phyloP scores from a whole-genome alignment of 129 eudicot species.

The Tanacetum coccineum region DNA sequence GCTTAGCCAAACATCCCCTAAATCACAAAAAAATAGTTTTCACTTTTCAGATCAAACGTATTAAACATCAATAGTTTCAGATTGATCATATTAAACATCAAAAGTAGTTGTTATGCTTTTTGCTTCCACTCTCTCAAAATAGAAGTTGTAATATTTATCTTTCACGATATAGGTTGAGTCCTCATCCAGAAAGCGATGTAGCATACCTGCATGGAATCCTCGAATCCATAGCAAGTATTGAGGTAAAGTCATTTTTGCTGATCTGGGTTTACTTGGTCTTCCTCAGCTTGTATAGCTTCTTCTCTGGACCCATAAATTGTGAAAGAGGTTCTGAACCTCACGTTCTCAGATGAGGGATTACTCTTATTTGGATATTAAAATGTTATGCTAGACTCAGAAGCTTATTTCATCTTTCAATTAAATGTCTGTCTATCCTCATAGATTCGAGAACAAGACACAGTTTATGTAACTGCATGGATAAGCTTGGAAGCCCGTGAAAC shows the following conservation, averaged over 20 bases:
- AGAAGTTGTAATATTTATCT: no score
- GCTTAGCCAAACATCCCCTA: no score
- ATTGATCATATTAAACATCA: no score
- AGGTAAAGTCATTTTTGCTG: background rate
- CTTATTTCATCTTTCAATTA: background rate
- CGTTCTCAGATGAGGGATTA: constrained; percentile 40
- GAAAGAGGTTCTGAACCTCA: constrained; percentile 37
- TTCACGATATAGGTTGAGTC: no score
- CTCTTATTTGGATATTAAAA: background rate
- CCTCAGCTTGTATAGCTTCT: constrained; percentile 39
- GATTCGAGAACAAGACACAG: constrained; percentile 44
- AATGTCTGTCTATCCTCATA: constrained; percentile 17
- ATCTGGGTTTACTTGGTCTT: constrained; percentile 7
- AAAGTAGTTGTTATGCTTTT: no score
- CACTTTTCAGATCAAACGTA: no score
- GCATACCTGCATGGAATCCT: no score
- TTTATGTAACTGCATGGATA: constrained; percentile 32
- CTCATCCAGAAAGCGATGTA: no score
- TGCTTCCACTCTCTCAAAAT: no score
- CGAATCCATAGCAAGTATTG: no score
- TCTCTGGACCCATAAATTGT: constrained; percentile 40
- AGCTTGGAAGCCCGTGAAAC: constrained; percentile 45
- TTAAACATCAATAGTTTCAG: no score
- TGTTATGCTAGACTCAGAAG: background rate
- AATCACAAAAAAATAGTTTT: no score